phyloP scores from a whole-genome alignment of 2,329 filamentous ascomycete genomes.

The Sporothrix variecibatus region DNA sequence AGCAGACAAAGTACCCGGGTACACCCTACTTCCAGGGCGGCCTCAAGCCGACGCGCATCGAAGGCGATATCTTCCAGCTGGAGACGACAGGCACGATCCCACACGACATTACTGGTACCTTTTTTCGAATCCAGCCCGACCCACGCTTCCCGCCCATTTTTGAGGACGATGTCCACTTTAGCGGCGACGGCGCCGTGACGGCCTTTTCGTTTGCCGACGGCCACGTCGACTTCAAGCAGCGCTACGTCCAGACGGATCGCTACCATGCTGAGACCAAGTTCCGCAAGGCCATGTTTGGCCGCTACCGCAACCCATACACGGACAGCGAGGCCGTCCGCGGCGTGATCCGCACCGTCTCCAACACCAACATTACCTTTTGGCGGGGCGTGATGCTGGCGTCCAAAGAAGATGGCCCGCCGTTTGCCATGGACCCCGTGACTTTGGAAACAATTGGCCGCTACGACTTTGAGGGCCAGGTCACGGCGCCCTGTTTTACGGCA shows the following conservation, averaged over 20 bases:
- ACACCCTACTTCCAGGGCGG: conserved; percentile 31
- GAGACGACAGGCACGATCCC: conserved; percentile 42
- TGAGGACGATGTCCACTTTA: conserved; percentile 51
- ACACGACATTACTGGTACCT: conserved; percentile 48
- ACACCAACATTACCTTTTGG: conserved; percentile 63
- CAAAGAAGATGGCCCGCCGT: conserved; percentile 58
- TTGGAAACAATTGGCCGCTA: conserved; percentile 53
- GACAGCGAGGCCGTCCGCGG: conserved; percentile 57
- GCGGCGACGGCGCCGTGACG: conserved; percentile 43
- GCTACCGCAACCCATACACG: conserved; percentile 59
- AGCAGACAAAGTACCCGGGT: conserved; percentile 31
- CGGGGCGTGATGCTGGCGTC: conserved; percentile 55
- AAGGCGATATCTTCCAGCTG: conserved; percentile 32
- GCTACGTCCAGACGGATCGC: conserved; percentile 46
- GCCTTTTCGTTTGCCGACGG: conserved; percentile 45
- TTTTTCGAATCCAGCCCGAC: conserved; percentile 55
- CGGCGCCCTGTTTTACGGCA: conserved; percentile 51
- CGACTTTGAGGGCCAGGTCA: conserved; percentile 54
- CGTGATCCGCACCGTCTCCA: conserved; percentile 57
- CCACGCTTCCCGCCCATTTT: conserved; percentile 56
- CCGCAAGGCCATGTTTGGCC: conserved; percentile 50
- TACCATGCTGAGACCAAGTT: conserved; percentile 36
- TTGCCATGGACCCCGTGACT: conserved; percentile 52
- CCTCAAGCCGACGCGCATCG: conserved; percentile 31
- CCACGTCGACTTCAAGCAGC: conserved; percentile 47